Base-by-base conservation (phyloP, 2,329 filamentous ascomycete species). In the Xylaria digitata region DNA sequence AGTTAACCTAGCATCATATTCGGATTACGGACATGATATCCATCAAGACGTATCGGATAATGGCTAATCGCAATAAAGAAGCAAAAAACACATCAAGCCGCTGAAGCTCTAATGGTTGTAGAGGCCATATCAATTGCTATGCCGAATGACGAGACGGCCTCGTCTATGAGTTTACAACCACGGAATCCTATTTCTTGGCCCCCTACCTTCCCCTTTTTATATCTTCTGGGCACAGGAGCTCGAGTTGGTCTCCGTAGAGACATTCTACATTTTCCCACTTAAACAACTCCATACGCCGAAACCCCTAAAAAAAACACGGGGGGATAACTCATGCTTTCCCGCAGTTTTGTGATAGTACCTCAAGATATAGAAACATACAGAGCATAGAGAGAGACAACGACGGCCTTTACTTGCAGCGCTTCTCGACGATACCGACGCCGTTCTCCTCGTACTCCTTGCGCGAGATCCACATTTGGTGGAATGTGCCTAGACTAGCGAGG, bases 401-500 rank as follows among this genome's bases (percentile, higher is more conserved):
- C 6, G 23, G 15, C 58, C 37, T 40, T 46, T 82, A 98, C 83
- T 97, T 97, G 86, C 95, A 98, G 75, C 95, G 86, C 87, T 97
- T 97, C 85, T 98, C 95, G 50, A 98, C 92, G 74, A 98, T 94
- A 70, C 89, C 89, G 6, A 90, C 84, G 1, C 96, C 96, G 79
- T 97, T 94, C 84, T 99, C 96, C 71, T 97, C 94, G 75, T 97
- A 98, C 83, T 99, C 96, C 84, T 97, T 97, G 80, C 90, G 93
- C 26, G 91, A 95, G 74, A 99, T 96, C 96, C 96, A 99, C 92
- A 99, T 95, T 84, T 99, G 96, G 82, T 99, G 96, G 82, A 99
- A 99, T 15, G 94, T 97, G 9, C 96, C 96, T 81, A 99, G 80
- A 80, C 94, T 97, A 6, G 93, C 94, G 72, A 99, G 83, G 74